A percentile compares a stretch with the other conserved stretches of the same genome.
Conservation (phyloP, 192 early-diverging fungal genomes). For the Rhizophagus clarus region DNA sequence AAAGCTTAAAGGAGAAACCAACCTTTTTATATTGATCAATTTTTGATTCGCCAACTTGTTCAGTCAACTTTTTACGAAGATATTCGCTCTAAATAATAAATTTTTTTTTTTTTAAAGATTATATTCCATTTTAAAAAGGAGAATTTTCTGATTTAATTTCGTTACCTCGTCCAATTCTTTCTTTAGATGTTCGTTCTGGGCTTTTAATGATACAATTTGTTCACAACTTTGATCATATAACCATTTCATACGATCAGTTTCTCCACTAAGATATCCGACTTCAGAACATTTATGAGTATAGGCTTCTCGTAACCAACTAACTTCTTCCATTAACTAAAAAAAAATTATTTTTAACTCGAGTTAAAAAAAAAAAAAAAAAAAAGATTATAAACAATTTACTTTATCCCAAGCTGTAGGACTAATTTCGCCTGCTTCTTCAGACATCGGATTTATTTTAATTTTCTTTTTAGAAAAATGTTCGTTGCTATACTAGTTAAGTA, state of each 20-base stretch:
- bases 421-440: neutral
- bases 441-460: neutral
- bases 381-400: neutral
- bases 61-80: neutral
- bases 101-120: neutral
- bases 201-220: neutral
- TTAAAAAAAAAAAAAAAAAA: neutral
- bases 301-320: slow-evolving; percentile 1
- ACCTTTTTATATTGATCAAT: neutral
- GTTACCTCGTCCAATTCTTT: slow-evolving; percentile 1
- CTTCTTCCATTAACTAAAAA: slow-evolving; percentile 3
- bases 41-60: neutral
- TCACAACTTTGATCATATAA: slow-evolving; percentile 2
- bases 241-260: slow-evolving; percentile 7
- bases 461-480: neutral
- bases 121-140: neutral
- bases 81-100: neutral
- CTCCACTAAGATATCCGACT: slow-evolving; percentile 1
- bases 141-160: neutral
- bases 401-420: neutral
- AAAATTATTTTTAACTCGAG: neutral
- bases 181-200: neutral
- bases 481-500: neutral
- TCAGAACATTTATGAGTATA: slow-evolving; percentile 8
- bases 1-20: neutral